A percentile compares a stretch with the other conserved stretches of the same genome.
Conservation (phyloP, 31 red algal species). For the Odonthalia washingtoniensis region DNA sequence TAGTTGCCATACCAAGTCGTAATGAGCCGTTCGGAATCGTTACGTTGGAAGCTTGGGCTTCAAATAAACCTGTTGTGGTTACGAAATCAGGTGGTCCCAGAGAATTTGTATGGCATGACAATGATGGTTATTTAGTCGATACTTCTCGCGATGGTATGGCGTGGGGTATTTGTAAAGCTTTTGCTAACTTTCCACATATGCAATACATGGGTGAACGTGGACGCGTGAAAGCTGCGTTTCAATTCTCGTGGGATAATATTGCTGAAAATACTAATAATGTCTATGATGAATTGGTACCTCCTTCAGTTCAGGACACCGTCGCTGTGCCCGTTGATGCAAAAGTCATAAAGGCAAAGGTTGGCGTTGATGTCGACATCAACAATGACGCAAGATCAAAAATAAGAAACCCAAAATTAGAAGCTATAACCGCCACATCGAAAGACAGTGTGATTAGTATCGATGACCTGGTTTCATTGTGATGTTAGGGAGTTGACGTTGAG, state of each 20-base stretch:
- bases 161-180: conserved; percentile 89
- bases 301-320: too few species aligned
- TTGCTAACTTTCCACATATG: conserved; percentile 90
- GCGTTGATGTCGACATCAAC: background rate
- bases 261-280: conserved; percentile 91
- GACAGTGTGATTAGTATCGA: too few species aligned
- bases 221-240: conserved; percentile 86
- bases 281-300: conserved; percentile 89
- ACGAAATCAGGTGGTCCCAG: conserved; percentile 95
- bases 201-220: conserved; percentile 92
- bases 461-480: too few species aligned
- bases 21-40: conserved; percentile 99
- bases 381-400: background rate
- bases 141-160: conserved; percentile 77
- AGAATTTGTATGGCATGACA: conserved; percentile 98
- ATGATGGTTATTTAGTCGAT: conserved; percentile 94
- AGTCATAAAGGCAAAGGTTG: background rate
- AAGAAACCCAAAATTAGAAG: too few species aligned
- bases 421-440: too few species aligned
- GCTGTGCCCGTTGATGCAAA: background rate
- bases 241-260: conserved; percentile 97
- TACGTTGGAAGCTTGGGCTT: conserved; percentile 97
- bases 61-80: conserved; percentile 98
- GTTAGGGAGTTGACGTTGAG: too few species aligned
- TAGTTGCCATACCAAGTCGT: conserved; percentile 92